A percentile compares a stretch with the other conserved stretches of the same genome.
These are phyloP conservation scores for Colletotrichum neosansevieriae DNA, from an alignment of 2,329 filamentous ascomycete genomes.

Conservation along the genomic window DNA sequence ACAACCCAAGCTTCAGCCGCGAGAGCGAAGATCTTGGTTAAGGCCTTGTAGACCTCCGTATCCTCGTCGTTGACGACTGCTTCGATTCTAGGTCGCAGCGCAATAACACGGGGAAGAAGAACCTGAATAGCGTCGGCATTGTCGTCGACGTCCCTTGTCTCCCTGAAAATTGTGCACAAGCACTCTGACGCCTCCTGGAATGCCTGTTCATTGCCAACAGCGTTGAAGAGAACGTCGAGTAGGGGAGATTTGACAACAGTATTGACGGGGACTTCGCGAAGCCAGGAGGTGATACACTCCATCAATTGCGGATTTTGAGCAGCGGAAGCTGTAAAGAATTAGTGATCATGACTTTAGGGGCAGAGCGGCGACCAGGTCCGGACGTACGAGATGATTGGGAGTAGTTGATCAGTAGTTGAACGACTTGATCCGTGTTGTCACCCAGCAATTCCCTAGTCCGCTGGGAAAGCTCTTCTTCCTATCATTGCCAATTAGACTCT, in stretches of 20 bases:
- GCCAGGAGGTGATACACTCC: conserved; percentile 96
- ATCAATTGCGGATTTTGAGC: conserved; percentile 90
- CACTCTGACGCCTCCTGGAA: conserved; percentile 93
- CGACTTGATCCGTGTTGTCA: conserved; percentile 89
- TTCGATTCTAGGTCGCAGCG: conserved; percentile 80
- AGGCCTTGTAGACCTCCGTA: conserved; percentile 84
- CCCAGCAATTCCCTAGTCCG: conserved; percentile 91
- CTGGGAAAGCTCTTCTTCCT: conserved; percentile 94
- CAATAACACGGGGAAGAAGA: conserved; percentile 84
- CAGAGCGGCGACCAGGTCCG: not conserved
- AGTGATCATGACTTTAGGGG: not conserved
- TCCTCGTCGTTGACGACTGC: conserved; percentile 85
- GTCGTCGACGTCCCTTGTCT: conserved; percentile 95
- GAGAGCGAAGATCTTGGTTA: conserved; percentile 92
- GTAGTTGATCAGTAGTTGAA: conserved; percentile 89
- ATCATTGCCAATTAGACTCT: conserved; percentile 63
- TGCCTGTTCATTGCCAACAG: conserved; percentile 79
- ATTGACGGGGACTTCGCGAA: conserved; percentile 88
- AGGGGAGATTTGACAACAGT: conserved; percentile 89
- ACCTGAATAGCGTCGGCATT: conserved; percentile 83
- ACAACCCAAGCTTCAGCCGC: conserved; percentile 96
- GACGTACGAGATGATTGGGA: conserved; percentile 87
- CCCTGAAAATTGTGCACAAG: conserved; percentile 88
- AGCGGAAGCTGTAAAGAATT: conserved; percentile 69
- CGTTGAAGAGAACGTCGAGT: conserved; percentile 83